Conservation (phyloP, 2,329 filamentous ascomycete species). For the Alternaria sp. region DNA sequence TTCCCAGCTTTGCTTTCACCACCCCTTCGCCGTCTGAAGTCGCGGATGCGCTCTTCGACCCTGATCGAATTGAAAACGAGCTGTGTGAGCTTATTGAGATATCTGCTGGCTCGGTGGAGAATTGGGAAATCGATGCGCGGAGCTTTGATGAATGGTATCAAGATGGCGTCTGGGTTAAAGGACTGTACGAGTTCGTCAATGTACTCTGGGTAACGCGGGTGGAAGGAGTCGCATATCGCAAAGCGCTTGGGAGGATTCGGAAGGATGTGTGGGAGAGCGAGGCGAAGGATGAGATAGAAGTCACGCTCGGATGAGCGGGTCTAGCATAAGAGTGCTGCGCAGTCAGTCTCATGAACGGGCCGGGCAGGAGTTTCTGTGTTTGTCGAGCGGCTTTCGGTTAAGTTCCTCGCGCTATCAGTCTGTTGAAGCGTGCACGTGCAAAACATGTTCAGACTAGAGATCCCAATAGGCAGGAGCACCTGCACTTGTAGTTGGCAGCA, state of each 20-base stretch:
- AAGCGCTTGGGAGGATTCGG: slow-evolving; percentile 24
- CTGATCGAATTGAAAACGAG: neutral
- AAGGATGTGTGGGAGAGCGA: slow-evolving; percentile 14
- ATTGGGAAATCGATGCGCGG: slow-evolving; percentile 15
- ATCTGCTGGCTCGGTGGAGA: slow-evolving; percentile 16
- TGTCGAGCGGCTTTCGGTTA: neutral
- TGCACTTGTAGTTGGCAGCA: neutral
- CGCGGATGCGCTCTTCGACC: neutral
- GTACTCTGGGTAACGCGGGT: slow-evolving; percentile 30
- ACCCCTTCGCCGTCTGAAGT: neutral
- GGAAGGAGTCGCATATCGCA: slow-evolving; percentile 24
- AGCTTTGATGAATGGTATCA: slow-evolving; percentile 20
- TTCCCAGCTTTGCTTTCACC: neutral
- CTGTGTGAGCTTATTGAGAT: slow-evolving; percentile 19
- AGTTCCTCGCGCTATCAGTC: neutral
- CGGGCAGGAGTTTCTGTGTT: neutral
- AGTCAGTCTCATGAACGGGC: neutral
- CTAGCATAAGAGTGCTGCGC: neutral
- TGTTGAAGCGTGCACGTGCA: neutral
- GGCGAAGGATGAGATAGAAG: neutral
- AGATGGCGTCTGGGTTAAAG: too few relatives aligned
- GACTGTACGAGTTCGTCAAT: slow-evolving; percentile 23
- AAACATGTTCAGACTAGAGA: neutral
- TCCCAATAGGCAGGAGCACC: neutral
- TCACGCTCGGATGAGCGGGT: neutral